Evolutionary conservation across 805 yeast species (phyloP), one percentile per base, ranked within the genome.

Genomic region (Candida methanosorbosa): DNA sequence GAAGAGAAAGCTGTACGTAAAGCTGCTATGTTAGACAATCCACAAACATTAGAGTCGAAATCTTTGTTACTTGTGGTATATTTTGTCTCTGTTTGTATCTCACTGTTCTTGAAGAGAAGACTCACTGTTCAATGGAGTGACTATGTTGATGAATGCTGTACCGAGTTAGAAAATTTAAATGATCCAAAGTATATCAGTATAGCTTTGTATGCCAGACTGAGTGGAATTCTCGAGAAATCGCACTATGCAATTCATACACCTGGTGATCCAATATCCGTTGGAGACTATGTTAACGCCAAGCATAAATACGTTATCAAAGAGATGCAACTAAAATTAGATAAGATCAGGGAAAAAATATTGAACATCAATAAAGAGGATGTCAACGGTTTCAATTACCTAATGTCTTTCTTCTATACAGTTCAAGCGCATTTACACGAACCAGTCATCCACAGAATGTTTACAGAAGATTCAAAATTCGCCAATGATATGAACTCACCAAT

Each of bases 351-450:
- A 13, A 50, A 59, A 30, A 66, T 77, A 21, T 48, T 57, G 2
- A 39, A 49, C 4, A 31, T 40, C 5, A 32, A 49, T 9, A 37
- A 38, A 12, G 41, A 39, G 18, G 47, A 46, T 25, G 55, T 57
- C 16, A 64, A 69, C 24, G 64, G 63, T 38, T 61, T 64, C 26
- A 43, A 50, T 34, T 32, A 46, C 4, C 48, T 65, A 27, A 52
- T 70, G 52, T 64, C 79, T 3, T 77, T 68, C 51, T 71, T 63
- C 46, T 73, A 70, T 46, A 72, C 83, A 1, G 78, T 78, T 18
- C 80, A 78, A 48, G 84, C 84, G 0, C 78, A 74, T 49, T 54
- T 79, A 13, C 72, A 75, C 46, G 84, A 79, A 49, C 82, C 81
- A 2, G 42, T 50, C 4, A 22, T 48, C 7, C 52, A 45, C 18